phyloP scores from a whole-genome alignment of 2,329 filamentous ascomycete species.

The Trichoderma cornu-damae region DNA sequence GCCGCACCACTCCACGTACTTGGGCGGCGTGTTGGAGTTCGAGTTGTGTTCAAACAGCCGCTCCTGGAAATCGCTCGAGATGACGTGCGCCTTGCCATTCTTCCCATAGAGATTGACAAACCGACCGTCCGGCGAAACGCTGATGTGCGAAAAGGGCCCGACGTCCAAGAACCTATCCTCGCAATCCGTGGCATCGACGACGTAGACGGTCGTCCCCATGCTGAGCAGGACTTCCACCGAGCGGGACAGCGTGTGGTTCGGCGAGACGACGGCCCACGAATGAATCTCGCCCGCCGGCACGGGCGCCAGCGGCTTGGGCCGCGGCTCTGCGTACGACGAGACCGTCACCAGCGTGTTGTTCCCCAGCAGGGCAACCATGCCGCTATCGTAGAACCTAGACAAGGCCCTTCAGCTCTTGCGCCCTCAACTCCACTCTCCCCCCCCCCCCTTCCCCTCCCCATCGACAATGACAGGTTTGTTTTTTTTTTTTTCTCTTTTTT shows the following conservation, averaged over 20 bases:
- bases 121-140: slow-evolving; percentile 84
- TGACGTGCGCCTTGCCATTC: slow-evolving; percentile 82
- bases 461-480: background rate
- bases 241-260: slow-evolving; percentile 79
- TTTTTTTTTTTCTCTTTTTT: no score
- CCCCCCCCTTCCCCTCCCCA: background rate
- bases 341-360: slow-evolving; percentile 86
- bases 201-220: slow-evolving; percentile 75
- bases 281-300: slow-evolving; percentile 74
- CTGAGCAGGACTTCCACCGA: slow-evolving; percentile 91
- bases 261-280: slow-evolving; percentile 85
- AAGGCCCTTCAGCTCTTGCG: slow-evolving; percentile 1
- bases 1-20: slow-evolving; percentile 92
- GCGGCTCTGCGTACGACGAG: slow-evolving; percentile 83
- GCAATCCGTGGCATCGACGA: slow-evolving; percentile 81
- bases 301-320: slow-evolving; percentile 73
- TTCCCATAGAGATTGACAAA: slow-evolving; percentile 83
- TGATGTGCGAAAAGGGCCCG: slow-evolving; percentile 86
- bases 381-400: slow-evolving; percentile 70
- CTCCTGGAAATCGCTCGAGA: slow-evolving; percentile 91
- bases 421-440: background rate
- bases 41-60: slow-evolving; percentile 89
- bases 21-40: slow-evolving; percentile 75
- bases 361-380: slow-evolving; percentile 85
- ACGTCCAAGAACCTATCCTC: slow-evolving; percentile 89